Evolutionary conservation across 805 yeast species (phyloP).

Genomic region (Saccharomyces mikatae): DNA sequence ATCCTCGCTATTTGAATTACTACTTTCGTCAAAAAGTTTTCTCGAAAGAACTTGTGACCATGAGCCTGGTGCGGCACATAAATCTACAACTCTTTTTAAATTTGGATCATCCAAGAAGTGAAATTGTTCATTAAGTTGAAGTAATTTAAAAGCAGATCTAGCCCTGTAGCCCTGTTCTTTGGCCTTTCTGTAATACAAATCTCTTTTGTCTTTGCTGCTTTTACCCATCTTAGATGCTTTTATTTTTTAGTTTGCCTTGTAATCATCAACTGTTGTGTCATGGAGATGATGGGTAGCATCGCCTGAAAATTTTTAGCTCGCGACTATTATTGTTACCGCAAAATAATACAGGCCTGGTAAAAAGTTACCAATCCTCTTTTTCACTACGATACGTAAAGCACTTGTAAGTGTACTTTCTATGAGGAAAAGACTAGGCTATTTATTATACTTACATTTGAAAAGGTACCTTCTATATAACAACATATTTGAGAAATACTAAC

Average conservation of each 20-base stretch:
- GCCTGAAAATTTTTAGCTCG: not conserved
- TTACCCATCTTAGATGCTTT: conserved; percentile 60
- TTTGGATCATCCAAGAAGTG: conserved; percentile 56
- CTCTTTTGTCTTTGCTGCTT: conserved; percentile 90
- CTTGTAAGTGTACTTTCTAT: not conserved
- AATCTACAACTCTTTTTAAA: conserved; percentile 79
- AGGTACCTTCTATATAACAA: not conserved
- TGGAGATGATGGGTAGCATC: not conserved
- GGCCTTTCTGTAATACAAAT: conserved; percentile 84
- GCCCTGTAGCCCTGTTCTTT: conserved; percentile 98
- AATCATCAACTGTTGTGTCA: not conserved
- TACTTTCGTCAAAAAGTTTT: conserved; percentile 44
- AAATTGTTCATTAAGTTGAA: conserved; percentile 87
- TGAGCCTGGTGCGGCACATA: conserved; percentile 98
- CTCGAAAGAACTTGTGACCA: conserved; percentile 93
- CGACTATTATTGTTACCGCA: not conserved
- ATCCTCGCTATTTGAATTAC: conserved; percentile 29
- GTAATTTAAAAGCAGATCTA: conserved; percentile 86
- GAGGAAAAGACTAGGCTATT: not conserved
- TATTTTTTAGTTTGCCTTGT: not conserved
- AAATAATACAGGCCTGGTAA: not conserved
- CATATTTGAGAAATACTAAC: conserved; percentile 36
- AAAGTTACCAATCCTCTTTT: not conserved
- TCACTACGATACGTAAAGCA: not conserved
- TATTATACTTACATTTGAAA: not conserved